These are phyloP conservation scores for Lactifluus rugatus DNA, from an alignment of 768 basidiomycete species.

Conservation along the genomic window DNA sequence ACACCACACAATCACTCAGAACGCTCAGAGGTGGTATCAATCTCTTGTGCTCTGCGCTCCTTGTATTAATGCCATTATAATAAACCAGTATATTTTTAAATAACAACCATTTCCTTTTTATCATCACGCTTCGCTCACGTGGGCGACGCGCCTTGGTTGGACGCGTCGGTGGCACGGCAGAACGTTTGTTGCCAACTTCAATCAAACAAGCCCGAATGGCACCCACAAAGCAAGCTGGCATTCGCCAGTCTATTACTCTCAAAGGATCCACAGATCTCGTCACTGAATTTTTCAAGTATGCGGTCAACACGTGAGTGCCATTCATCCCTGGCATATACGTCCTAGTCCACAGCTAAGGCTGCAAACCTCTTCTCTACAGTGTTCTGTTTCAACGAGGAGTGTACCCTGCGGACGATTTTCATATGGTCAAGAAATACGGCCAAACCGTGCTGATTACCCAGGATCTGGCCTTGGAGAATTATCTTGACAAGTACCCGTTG, in stretches of 20 bases:
- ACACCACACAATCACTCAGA: neutral
- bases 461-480: slow-evolving; percentile 87
- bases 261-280: slow-evolving; percentile 91
- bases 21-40: no score
- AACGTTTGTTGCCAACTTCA: neutral
- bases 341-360: neutral
- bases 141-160: neutral
- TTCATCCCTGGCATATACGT: neutral
- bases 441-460: slow-evolving; percentile 92
- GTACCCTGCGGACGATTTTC: slow-evolving; percentile 96
- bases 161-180: slow-evolving; percentile 2
- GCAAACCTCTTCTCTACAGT: slow-evolving; percentile 31
- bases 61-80: neutral
- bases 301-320: slow-evolving; percentile 81
- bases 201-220: slow-evolving; percentile 26
- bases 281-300: slow-evolving; percentile 98
- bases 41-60: no score
- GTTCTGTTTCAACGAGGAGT: slow-evolving; percentile 96
- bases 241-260: slow-evolving; percentile 78
- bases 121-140: neutral
- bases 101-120: neutral
- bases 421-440: slow-evolving; percentile 99
- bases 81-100: no score
- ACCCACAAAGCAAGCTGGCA: slow-evolving; percentile 36
- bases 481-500: slow-evolving; percentile 61